Base-by-base conservation (phyloP, 1,284 basidiomycete species). In the Anthracocystis setariae region DNA sequence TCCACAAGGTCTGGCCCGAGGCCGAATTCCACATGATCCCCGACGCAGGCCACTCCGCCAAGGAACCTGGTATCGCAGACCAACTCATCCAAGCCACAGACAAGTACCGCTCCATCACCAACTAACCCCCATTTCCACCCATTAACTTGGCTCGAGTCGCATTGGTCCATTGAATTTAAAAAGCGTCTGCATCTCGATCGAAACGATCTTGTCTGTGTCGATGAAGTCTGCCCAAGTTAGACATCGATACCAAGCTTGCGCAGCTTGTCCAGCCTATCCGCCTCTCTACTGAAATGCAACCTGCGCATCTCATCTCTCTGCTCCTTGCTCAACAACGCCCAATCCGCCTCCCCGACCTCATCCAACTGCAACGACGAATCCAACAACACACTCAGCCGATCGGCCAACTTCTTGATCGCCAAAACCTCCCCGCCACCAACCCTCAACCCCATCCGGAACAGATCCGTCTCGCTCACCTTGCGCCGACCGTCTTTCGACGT, bases 41-140 rank as follows among this genome's bases (percentile, higher is more conserved):
- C n/a, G 92, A 94, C 83, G 93, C 93, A 5, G 94, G 94, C 0
- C 94, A 97, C 83, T 92, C 91, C 20, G 88, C 92, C 20, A 88
- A 90, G 46, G 94, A 97, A 84, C 83, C 86, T 0, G 91, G 90
- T 5, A 94, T 86, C 18, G 85, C 88, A 20, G 89, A 90, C 82
- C 83, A 91, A 46, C 86, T 96, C 45, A 87, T 92, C 12, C 86
- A 92, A 85, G 92, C 84, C 17, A 80, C 82, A 0, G 77, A 83
- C 59, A 71, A 76, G 61, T 84, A 76, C 55, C 51, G 64, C 15
- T 56, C 53, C 15, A 52, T 72, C 58, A 49, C 51, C 44, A 33
- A 18, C 21, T 63, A 20, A 46, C 15, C 38, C 2, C 3, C 38
- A 40, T 17, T 15, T 37, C 35, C 5, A 29, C 12, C 29, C 29